Conservation (phyloP, 148 eudicot species). For the Amaranthus palmeri region DNA sequence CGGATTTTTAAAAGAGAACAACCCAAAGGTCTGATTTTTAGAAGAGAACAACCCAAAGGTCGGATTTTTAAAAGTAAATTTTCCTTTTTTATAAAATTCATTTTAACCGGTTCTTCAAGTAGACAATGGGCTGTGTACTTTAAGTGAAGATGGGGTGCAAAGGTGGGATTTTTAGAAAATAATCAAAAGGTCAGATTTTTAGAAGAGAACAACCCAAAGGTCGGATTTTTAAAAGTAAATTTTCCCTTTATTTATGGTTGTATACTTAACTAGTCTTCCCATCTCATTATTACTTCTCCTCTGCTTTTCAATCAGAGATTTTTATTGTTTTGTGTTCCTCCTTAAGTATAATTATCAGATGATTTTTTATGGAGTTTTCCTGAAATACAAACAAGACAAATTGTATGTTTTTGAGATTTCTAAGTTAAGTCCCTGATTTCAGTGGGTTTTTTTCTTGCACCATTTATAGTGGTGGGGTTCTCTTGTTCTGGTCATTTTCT, state of each 20-base stretch:
- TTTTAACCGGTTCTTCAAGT: too few relatives aligned
- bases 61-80: too few relatives aligned
- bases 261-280: slow-evolving; percentile 11
- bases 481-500: slow-evolving; percentile 4
- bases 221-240: too few relatives aligned
- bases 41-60: too few relatives aligned
- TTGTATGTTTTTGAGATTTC: slow-evolving; percentile 25
- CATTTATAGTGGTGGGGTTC: slow-evolving; percentile 7
- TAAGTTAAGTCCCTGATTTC: slow-evolving; percentile 1
- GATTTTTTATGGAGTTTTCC: slow-evolving; percentile 13
- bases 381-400: slow-evolving; percentile 36
- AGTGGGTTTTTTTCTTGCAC: slow-evolving; percentile 19
- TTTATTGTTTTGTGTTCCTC: background rate
- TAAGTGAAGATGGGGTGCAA: too few relatives aligned
- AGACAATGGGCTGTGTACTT: too few relatives aligned
- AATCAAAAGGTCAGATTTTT: too few relatives aligned
- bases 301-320: background rate
- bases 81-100: too few relatives aligned
- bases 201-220: too few relatives aligned
- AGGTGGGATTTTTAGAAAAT: too few relatives aligned
- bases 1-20: too few relatives aligned
- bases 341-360: background rate
- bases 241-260: slow-evolving; percentile 26
- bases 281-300: slow-evolving; percentile 21
- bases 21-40: too few relatives aligned